Evolutionary conservation across 2,329 filamentous ascomycete genomes (phyloP).

Genomic region (Fusarium equiseti): DNA sequence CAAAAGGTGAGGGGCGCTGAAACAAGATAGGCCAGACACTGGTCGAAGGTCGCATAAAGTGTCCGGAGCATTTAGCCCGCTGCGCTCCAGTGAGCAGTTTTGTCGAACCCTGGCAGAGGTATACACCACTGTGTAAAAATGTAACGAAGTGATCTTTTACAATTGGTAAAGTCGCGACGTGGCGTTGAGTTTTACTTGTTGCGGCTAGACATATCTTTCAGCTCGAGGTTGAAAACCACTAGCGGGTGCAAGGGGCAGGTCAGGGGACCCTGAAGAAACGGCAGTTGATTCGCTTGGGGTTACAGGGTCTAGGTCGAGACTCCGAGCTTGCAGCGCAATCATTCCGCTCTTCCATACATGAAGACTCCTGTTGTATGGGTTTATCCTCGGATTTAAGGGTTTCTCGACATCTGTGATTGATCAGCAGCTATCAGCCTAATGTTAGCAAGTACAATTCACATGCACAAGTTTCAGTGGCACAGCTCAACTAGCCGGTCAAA

Average conservation of each 20-base stretch:
- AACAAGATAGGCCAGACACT: not conserved
- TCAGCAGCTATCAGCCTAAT: not conserved
- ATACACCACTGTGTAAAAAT: not conserved
- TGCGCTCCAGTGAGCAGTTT: not conserved
- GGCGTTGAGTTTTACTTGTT: not conserved
- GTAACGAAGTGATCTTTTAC: not conserved
- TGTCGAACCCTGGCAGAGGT: not conserved
- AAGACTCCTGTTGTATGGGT: not conserved
- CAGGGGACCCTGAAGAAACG: not conserved
- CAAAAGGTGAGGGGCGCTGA: not conserved
- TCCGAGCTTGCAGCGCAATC: not conserved
- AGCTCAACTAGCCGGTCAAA: not conserved
- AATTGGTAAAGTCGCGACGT: not conserved
- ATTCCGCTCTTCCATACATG: not conserved
- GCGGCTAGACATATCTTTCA: not conserved
- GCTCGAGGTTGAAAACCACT: conserved; percentile 5
- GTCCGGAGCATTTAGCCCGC: not conserved
- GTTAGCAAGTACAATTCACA: not conserved
- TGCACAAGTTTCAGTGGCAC: not conserved
- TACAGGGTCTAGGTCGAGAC: not conserved
- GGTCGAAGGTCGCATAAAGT: not conserved
- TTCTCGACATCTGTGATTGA: not conserved
- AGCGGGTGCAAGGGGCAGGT: not conserved
- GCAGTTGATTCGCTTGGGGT: not conserved
- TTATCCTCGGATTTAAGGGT: not conserved